A percentile compares a stretch with the other conserved stretches of the same genome.
Evolutionary conservation across 768 basidiomycete species (phyloP).

Genomic region (Suillus sp.): DNA sequence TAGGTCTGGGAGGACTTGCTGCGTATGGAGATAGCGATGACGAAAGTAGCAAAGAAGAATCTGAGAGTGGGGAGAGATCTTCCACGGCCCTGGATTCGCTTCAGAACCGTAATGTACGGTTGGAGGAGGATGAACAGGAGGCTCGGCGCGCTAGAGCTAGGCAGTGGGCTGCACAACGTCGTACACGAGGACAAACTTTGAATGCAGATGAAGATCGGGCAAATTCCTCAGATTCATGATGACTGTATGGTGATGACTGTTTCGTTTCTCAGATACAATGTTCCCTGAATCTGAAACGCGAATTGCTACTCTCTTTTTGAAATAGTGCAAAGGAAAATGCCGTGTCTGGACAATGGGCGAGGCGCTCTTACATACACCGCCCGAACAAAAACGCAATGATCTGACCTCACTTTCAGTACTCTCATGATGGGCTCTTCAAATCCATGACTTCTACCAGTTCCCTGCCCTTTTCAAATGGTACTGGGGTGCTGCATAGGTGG

Average conservation of each 20-base stretch:
- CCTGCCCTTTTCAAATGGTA: not conserved
- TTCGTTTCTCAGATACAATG: not conserved
- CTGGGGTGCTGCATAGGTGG: not conserved
- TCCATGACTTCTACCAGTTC: not conserved
- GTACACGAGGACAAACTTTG: slow-evolving; percentile 22
- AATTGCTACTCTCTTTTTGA: not conserved
- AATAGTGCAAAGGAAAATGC: not conserved
- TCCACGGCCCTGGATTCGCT: not conserved
- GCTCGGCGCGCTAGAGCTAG: slow-evolving; percentile 57
- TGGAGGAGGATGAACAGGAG: slow-evolving; percentile 40
- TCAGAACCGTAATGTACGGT: not conserved
- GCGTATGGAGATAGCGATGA: slow-evolving; percentile 64
- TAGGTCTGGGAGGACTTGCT: slow-evolving; percentile 53
- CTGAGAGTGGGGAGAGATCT: not conserved
- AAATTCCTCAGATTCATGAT: not conserved
- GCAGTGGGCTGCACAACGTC: slow-evolving; percentile 59
- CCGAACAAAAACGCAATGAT: not conserved
- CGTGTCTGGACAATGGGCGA: not conserved
- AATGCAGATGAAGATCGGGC: not conserved
- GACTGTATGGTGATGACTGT: not conserved
- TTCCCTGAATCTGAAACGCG: not conserved
- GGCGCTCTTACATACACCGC: not conserved
- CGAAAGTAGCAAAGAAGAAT: slow-evolving; percentile 36
- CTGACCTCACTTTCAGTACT: not conserved
- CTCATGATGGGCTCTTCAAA: not conserved